phyloP scores from a whole-genome alignment of 768 basidiomycete genomes.

The Naganishia antarctica region DNA sequence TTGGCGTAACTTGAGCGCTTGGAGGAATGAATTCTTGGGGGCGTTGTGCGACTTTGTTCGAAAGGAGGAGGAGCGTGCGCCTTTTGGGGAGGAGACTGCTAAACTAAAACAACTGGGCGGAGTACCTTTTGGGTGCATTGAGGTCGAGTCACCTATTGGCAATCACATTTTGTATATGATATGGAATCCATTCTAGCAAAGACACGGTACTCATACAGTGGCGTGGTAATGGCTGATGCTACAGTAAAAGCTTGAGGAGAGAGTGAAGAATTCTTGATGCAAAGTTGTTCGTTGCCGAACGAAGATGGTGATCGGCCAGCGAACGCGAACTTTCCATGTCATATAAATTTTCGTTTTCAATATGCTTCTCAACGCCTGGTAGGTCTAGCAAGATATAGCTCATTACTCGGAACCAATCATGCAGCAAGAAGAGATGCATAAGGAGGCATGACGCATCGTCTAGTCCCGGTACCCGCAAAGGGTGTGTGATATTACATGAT shows the following conservation, averaged over 20 bases:
- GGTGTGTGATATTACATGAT: conserved; percentile 6
- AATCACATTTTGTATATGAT: conserved; percentile 20
- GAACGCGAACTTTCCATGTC: no score
- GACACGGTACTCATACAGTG: no score
- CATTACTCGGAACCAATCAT: not conserved
- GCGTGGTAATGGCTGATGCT: no score
- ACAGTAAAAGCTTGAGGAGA: no score
- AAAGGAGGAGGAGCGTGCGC: no score
- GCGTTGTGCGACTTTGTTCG: no score
- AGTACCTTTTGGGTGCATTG: conserved; percentile 26
- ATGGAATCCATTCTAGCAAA: no score
- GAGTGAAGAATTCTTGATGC: no score
- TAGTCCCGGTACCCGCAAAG: not conserved
- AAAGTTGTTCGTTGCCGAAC: no score
- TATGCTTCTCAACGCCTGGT: not conserved
- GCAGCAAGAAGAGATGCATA: conserved; percentile 2
- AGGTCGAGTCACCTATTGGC: conserved; percentile 33
- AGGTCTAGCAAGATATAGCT: not conserved
- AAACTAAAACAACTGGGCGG: conserved; percentile 34
- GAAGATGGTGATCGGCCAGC: no score
- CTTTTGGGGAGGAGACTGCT: conserved; percentile 28
- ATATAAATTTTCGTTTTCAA: no score
- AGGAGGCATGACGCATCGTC: conserved; percentile 1
- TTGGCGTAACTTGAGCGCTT: conserved; percentile 17
- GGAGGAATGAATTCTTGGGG: not conserved